Conservation (phyloP, 371 early-diverging fungal species). For the Zychaea mexicana region DNA sequence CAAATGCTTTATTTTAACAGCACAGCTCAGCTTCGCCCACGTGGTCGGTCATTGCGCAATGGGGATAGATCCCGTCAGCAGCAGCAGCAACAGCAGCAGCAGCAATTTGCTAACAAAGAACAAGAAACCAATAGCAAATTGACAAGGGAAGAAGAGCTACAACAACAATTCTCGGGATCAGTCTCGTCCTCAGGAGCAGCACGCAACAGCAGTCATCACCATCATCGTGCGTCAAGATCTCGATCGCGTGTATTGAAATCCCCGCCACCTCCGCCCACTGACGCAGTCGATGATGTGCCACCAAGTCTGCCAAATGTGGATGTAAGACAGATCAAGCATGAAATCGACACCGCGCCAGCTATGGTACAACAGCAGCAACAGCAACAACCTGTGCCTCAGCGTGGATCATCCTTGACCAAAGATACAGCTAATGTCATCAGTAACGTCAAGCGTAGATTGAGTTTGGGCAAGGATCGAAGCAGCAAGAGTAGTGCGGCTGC, state of each 20-base stretch:
- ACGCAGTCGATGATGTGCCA: conserved; percentile 1
- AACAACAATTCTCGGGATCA: no score
- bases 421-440: conserved; percentile 14
- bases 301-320: conserved; percentile 28
- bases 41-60: conserved; percentile 1
- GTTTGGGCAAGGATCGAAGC: conserved; percentile 32
- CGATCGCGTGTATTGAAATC: conserved; percentile 22
- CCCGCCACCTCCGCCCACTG: conserved; percentile 22
- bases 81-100: neutral
- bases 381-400: neutral
- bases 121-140: neutral
- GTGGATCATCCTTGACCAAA: neutral
- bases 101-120: no score
- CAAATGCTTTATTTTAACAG: neutral
- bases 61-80: neutral
- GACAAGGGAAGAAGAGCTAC: neutral
- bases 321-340: conserved; percentile 20
- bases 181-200: neutral
- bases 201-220: neutral
- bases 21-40: neutral
- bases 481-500: neutral
- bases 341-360: conserved; percentile 8
- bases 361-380: neutral
- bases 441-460: conserved; percentile 26
- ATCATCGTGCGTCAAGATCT: conserved; percentile 10